Evolutionary conservation across 345 rosid species (phyloP).

Genomic region (Salix udensis): DNA sequence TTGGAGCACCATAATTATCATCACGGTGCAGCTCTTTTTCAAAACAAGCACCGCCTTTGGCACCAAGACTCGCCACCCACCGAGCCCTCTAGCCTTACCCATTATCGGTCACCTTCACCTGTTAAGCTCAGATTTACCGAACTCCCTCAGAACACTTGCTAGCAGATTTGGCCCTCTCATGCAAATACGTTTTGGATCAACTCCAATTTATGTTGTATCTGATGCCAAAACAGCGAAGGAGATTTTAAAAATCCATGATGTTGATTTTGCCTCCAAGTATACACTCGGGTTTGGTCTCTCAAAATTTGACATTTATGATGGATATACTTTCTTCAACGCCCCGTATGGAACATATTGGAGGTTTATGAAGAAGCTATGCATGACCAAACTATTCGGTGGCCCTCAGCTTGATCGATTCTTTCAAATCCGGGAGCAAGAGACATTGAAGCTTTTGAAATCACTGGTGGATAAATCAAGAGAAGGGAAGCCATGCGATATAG

Average conservation of each 20-base stretch:
- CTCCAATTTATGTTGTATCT: conserved; percentile 35
- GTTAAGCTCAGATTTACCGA: conserved; percentile 17
- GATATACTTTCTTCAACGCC: conserved; percentile 47
- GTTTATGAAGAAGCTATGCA: conserved; percentile 70
- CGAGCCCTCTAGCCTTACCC: conserved; percentile 46
- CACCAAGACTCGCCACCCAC: conserved; percentile 20
- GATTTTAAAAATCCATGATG: conserved; percentile 49
- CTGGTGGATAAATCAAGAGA: conserved; percentile 24
- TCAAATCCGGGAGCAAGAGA: conserved; percentile 52
- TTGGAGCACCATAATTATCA: not conserved
- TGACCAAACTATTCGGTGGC: conserved; percentile 50
- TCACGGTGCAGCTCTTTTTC: conserved; percentile 9
- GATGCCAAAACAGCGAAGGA: conserved; percentile 40
- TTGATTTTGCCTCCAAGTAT: conserved; percentile 49
- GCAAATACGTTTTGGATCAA: not conserved
- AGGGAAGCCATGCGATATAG: conserved; percentile 44
- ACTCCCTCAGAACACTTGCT: conserved; percentile 11
- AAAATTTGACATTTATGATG: conserved; percentile 47
- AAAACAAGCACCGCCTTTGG: not conserved
- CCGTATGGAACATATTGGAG: conserved; percentile 67
- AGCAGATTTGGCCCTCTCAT: conserved; percentile 10
- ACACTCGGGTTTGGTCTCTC: conserved; percentile 45
- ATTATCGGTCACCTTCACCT: conserved; percentile 47
- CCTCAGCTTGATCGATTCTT: conserved; percentile 50
- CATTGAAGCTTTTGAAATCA: conserved; percentile 31